Evolutionary conservation across 352 stramenopile species (phyloP).

Genomic region (Phytophthora uliginosa): DNA sequence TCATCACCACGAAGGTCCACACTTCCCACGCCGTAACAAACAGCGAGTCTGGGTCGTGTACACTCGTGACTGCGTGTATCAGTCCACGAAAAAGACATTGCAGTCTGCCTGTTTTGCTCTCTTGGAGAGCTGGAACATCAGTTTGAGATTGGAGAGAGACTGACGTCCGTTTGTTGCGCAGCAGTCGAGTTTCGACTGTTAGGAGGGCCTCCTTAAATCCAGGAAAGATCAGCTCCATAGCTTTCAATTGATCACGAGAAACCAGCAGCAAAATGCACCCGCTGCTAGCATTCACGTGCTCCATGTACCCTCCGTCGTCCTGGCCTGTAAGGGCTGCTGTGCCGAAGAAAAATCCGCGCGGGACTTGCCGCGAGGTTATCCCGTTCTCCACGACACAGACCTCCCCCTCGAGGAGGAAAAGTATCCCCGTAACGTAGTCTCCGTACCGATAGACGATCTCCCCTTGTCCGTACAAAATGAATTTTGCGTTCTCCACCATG

Average conservation of each 20-base stretch:
- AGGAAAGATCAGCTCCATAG: neutral
- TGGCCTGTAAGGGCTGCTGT: neutral
- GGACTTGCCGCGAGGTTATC: neutral
- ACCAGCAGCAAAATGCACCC: neutral
- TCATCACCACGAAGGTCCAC: slow-evolving; percentile 63
- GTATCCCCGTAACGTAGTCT: neutral
- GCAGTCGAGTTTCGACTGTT: neutral
- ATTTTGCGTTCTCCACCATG: neutral
- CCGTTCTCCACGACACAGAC: neutral
- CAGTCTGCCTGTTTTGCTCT: neutral
- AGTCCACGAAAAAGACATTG: neutral
- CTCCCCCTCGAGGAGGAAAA: neutral
- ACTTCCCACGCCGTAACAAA: slow-evolving; percentile 62
- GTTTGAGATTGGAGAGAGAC: neutral
- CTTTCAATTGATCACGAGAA: neutral
- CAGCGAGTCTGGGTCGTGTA: slow-evolving; percentile 53
- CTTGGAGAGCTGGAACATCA: neutral
- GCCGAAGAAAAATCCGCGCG: neutral
- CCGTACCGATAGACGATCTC: neutral
- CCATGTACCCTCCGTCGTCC: neutral
- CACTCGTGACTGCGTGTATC: neutral
- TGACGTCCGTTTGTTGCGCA: neutral
- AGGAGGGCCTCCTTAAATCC: neutral
- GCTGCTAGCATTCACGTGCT: neutral
- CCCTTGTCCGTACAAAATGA: neutral